Evolutionary conservation across 352 stramenopile genomes (phyloP), one percentile per base, ranked within the genome.

Genomic region (Phytopythium vexans): DNA sequence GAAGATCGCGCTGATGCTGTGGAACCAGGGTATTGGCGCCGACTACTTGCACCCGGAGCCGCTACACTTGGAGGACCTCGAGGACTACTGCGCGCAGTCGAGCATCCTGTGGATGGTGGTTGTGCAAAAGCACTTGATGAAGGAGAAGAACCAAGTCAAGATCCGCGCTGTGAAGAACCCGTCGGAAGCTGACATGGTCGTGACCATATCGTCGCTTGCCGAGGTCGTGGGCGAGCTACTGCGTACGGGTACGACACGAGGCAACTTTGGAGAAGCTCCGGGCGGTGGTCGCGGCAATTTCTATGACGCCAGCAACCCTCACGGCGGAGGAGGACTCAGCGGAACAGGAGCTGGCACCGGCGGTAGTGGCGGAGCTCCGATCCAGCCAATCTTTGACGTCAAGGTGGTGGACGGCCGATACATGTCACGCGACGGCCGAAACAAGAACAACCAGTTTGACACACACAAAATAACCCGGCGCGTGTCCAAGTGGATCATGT

Each of bases 401-500:
- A 72, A 73, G 15, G 72, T 93, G 11, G 66, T 94, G 8, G 85
- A 93, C 54, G 71, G 70, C 7, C 92, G 92, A 51, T 70, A 72
- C 35, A 82, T 91, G 52, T 68, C 67, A 11, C 59, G 60, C 14
- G 67, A 73, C 38, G 51, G 78, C 41, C 79, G 79, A 31, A 80
- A 90, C 60, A 82, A 82, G 53, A 70, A 79, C 53, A 74, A 76
- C 35, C 71, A 74, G 43, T 55, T 77, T 49, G 85, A 94, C 54
- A 83, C 57, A n/a, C 74, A 90, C 37, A 89, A 91, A 57, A 77
- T 91, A 42, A 79, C 77, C 37, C 85, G 85, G 3, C 81, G 82
- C n/a, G 85, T 92, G 32, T 90, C 77, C 34, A 94, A 94, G 54
- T 94, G 85, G 85, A 88, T 93, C 52, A 87, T 70, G 3, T 82